Base-by-base conservation (phyloP, 441 rosid species). In the Gossypium schwendimanii region DNA sequence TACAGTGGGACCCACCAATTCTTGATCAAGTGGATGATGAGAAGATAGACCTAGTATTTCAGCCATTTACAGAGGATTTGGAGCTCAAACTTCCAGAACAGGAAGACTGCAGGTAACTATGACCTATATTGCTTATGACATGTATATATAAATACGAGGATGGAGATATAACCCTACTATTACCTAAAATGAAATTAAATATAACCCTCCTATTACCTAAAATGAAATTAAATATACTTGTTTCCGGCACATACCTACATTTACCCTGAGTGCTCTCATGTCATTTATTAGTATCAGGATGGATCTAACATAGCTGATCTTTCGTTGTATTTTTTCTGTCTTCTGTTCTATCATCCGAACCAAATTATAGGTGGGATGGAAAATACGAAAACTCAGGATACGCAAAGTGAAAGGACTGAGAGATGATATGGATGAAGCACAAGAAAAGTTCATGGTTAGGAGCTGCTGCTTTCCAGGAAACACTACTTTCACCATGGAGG, bases 1-100 rank as follows among this genome's bases (percentile, higher is more conserved):
- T 74, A 60, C 82, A 91, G 97, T 92, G 98, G 98, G 85, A 81
- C 26, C 97, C 97, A n/a, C 78, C 82, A 0, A 79, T 86, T 17
- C 81, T 87, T 8, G 87, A 86, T 12, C 75, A 84, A 74, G 87
- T 86, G 72, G 88, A 80, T 8, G 93, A 85, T 11, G 80, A 85
- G 75, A 88, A 87, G 70, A 26, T 90, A 28, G 91, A 84, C 61
- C 54, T 76, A 8, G 78, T 92, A 68, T 89, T 92, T 78, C 75
- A 84, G 81, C 91, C 89, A 44, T 89, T 87, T 36, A 18, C 45
- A 47, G 85, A 85, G 77, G 88, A 77, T 50, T 77, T 88, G 58
- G 97, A 92, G 81, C 97, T 92, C 75, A 86, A 75, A 49, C 78
- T 89, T 78, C 97, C 97, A 23, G 92, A 79, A 64, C 84, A 78